Conservation (phyloP, 2,329 filamentous ascomycete genomes). For the Exserohilum rostratum region DNA sequence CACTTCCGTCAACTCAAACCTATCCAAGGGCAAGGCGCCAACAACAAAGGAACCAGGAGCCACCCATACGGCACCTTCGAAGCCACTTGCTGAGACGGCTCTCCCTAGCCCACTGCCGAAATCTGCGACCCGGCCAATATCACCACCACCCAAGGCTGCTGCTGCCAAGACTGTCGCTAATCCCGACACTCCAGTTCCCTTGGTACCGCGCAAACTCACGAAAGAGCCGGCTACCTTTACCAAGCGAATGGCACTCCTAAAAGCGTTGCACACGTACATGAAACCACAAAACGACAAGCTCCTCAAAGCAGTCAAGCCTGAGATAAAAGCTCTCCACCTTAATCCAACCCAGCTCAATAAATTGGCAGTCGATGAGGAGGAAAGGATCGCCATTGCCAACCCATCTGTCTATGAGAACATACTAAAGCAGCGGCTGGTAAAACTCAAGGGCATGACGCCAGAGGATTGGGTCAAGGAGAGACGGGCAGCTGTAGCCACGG, state of each 20-base stretch:
- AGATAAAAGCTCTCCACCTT: conserved; percentile 63
- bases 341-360: conserved; percentile 71
- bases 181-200: conserved; percentile 53
- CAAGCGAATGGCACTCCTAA: conserved; percentile 53
- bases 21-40: conserved; percentile 19
- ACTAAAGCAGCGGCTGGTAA: conserved; percentile 79
- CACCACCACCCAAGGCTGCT: conserved; percentile 35
- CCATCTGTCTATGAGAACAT: conserved; percentile 78
- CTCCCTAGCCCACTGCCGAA: conserved; percentile 18
- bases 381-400: conserved; percentile 71
- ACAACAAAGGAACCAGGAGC: conserved; percentile 11
- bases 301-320: conserved; percentile 57
- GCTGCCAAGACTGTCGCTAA: conserved; percentile 18
- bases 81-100: background rate
- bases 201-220: conserved; percentile 72
- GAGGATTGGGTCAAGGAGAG: conserved; percentile 74
- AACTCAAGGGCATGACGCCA: conserved; percentile 75
- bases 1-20: conserved; percentile 35
- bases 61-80: conserved; percentile 1
- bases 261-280: conserved; percentile 69
- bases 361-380: conserved; percentile 77
- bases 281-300: conserved; percentile 70
- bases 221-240: conserved; percentile 51
- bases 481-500: conserved; percentile 35
- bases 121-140: conserved; percentile 38